Evolutionary conservation across 345 rosid genomes (phyloP), one percentile per base, ranked within the genome.

Genomic region (Orychophragmus violaceus): DNA sequence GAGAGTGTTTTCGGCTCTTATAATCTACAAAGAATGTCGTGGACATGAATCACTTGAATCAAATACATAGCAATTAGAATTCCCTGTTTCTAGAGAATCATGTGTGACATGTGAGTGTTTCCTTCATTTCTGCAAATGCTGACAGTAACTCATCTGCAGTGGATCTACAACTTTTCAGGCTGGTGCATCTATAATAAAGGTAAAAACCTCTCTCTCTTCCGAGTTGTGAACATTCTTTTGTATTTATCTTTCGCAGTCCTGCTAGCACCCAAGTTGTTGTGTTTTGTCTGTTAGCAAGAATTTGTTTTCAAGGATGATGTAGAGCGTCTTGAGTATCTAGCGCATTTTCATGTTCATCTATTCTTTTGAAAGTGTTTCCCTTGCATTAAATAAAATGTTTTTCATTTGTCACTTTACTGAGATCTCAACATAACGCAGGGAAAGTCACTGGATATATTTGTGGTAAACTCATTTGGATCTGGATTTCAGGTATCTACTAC

Each of bases 401-500:
- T 5, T 66, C 61, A 5, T 53, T 53, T 0, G 41, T 18, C 46
- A 42, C 41, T 33, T 71, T 71, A 3, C 53, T 71, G 33, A 73
- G 32, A 13, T 41, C 56, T 63, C 18, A 56, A 62, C 48, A 10
- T 14, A 57, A 27, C 46, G 51, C 84, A 74, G 98, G 94, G 90
- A 36, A 89, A 85, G 73, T 89, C 98, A 24, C 83, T 91, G 68
- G 98, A 91, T 83, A 80, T 91, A 75, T 89, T 91, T 76, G 98
- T 87, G 33, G 96, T 91, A 64, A 89, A 91, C 72, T 89, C 96
- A 53, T 87, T 87, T 66, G 96, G 98, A 74, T 91, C 98, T 68
- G 98, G 95, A 59, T 91, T 87, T 84, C 95, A 91, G 90, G 96
- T 87, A 80, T 62, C 45, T 67, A 48, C 61, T 35, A 39, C 56